Conservation (phyloP, 1,284 basidiomycete genomes). For the Fomitopsis pinicola region DNA sequence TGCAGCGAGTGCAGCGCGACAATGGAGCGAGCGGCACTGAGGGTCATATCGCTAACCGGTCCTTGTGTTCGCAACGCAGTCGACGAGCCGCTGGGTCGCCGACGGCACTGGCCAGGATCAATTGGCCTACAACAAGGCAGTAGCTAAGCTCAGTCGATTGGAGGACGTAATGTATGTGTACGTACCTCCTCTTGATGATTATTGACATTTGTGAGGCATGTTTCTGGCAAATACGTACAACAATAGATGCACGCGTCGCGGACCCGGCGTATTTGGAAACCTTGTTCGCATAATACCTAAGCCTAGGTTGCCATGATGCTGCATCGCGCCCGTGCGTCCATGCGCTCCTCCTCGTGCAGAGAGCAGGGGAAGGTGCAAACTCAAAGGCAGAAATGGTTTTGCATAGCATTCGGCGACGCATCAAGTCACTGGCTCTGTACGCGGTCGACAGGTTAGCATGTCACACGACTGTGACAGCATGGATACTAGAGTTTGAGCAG, state of each 20-base stretch:
- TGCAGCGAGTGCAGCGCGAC: background rate
- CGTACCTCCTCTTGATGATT: background rate
- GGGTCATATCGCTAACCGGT: background rate
- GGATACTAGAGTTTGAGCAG: too few relatives aligned
- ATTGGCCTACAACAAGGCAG: background rate
- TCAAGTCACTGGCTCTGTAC: too few relatives aligned
- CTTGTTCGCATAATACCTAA: background rate
- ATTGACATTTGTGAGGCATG: background rate
- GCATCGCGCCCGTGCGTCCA: background rate
- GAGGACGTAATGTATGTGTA: background rate
- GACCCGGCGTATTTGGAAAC: background rate
- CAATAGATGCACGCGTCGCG: background rate
- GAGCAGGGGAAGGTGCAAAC: background rate
- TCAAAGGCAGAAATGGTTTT: background rate
- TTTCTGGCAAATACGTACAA: background rate
- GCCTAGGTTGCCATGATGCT: background rate
- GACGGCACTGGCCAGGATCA: background rate
- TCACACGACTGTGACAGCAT: too few relatives aligned
- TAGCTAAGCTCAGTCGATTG: background rate
- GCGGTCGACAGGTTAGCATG: too few relatives aligned
- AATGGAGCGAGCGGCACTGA: background rate
- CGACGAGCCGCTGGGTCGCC: background rate
- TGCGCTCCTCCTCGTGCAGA: background rate
- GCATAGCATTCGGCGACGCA: too few relatives aligned
- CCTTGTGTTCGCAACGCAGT: background rate